Evolutionary conservation across 176 grass and related monocot species (phyloP), one percentile per base, ranked within the genome.

Genomic region (Raddia distichophylla): DNA sequence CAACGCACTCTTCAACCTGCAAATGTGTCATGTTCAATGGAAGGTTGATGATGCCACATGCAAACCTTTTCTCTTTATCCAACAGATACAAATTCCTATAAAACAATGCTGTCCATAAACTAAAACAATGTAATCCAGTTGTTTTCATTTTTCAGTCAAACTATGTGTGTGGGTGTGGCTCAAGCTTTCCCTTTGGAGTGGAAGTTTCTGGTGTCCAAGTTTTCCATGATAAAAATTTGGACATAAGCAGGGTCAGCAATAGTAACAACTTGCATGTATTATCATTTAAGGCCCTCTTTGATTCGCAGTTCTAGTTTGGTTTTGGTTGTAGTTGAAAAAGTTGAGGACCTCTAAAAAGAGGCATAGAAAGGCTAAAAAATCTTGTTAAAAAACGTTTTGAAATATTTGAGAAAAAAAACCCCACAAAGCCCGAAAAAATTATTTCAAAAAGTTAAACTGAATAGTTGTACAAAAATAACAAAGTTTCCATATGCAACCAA

Each of bases 1-100:
- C 95, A 84, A 98, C 80, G 75, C 95, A 95, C 82, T 98, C 90
- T 53, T 86, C 82, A 88, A 98, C 74, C 92, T 98, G 79, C 79
- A 88, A 49, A 78, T 13, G 45, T 64, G 13, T 86, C 50, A 88
- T 77, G 32, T 17, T 83, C 48, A 80, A 78, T 67, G 74, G 59
- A 71, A 65, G 60, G 14, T 68, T 33, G 69, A 50, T 81, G 48
- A 32, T 44, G 22, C 61, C 42, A 53, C 22, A 12, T 50, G 44
- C 45, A 67, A 33, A 18, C 5, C 5, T 55, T 5, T 55, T 19
- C 18, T 37, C 47, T 53, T 68, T 42, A 49, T 67, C 15, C 55
- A 40, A 20, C 16, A 27, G 12, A 51, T 62, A 79, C 54, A 66
- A 74, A 17, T 68, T 47, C 34, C 54, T 66, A 63, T 34, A 16